Base-by-base conservation (phyloP, 495 filamentous ascomycete species). In the Opeltia flavorubescens region DNA sequence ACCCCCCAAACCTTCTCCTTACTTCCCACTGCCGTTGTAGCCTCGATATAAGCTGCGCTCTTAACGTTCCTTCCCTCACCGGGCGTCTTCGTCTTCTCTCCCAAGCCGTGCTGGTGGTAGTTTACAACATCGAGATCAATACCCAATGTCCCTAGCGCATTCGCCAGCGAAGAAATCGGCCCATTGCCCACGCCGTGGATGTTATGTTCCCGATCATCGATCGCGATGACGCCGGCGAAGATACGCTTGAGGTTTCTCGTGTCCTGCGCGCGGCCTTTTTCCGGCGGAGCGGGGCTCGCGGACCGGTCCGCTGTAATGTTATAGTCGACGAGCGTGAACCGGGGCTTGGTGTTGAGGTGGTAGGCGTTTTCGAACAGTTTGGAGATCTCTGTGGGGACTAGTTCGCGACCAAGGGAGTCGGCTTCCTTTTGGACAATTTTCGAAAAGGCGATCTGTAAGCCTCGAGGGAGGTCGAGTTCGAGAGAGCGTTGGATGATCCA, bases 51-150 rank as follows among this genome's bases (percentile, higher is more conserved):
- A 11, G 86, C 88, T 13, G 85, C 89, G 31, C 88, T 89, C 70
- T 91, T 94, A 54, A 84, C 82, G 42, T 87, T 80, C 45, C 72
- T 72, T 38, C 85, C 83, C 9, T 71, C 66, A 1, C 54, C 54
- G 9, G 26, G 26, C 3, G 26, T 21, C 2, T 27, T 13, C 0
- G 25, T 27, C 4, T 38, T n/a, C 23, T 33, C 44, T 47, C 86
- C 87, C 53, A 96, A 86, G 23, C 87, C 83, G 65, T 96, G 93
- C 61, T 95, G 93, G 66, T 94, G 95, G 64, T 96, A 96, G 59
- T 95, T 86, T 40, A 75, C 75, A 44, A 96, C 89, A 59, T 98
- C 88, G 3, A 98, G 70, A 55, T 95, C 83, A 35, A 96, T 80
- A 26, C 85, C 85, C n/a, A 98, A 67, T 6, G 72, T 69, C 40